Evolutionary conservation across 202 grass and related monocot genomes (phyloP), one percentile per base, ranked within the genome.

Genomic region (Zizania palustris): DNA sequence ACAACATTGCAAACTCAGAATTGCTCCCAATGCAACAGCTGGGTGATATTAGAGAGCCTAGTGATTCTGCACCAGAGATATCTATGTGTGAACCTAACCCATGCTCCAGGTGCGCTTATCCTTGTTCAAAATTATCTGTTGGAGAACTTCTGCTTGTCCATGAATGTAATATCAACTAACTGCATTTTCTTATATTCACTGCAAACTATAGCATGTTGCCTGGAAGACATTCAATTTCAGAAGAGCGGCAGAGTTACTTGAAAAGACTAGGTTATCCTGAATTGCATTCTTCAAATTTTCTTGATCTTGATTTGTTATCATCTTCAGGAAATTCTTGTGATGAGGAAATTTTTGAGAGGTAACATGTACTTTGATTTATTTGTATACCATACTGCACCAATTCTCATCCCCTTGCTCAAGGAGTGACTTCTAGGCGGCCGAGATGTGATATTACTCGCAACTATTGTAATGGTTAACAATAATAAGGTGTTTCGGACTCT

Each of bases 261-360:
- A 86, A 77, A 62, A 85, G 80, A 73, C 69, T 87, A 84, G 86
- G 80, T 70, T 90, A 82, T 70, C 81, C 84, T 15, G 92, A 99
- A 67, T 79, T 83, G 16, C 84, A 87, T 74, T 85, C 84, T 62
- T 99, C 96, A 18, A 99, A 99, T 88, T 99, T 99, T 73, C 85
- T 99, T 19, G 92, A 93, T 53, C 81, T 96, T 76, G 96, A 99
- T 78, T 86, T 91, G 72, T 76, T 99, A 16, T 99, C 96, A 40
- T 96, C 96, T 69, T 99, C 92, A 33, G 96, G 85, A 60, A 96
- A 93, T 86, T 96, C 96, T 37, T 89, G 87, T 11, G 92, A 99
- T 3, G 96, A 93, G 41, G 96, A 99, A 56, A 21, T 68, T 67
- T 93, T 40, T 42, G 96, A 96, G 63, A 96, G 96, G 93, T 96